Evolutionary conservation across 2,329 filamentous ascomycete species (phyloP).

Genomic region (Botryotinia convoluta): DNA sequence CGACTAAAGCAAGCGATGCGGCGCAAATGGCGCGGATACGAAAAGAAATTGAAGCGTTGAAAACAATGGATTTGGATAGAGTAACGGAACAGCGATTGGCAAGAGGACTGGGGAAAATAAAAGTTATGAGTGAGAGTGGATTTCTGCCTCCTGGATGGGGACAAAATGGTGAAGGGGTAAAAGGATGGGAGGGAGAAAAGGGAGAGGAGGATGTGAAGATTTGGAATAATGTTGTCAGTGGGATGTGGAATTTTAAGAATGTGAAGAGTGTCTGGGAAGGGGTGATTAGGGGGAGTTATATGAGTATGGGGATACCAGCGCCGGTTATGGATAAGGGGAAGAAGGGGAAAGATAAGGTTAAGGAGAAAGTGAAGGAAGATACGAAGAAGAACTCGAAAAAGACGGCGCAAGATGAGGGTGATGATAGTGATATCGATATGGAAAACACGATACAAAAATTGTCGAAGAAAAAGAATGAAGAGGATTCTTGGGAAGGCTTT

Average conservation of each 20-base stretch:
- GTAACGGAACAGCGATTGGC: slow-evolving; percentile 48
- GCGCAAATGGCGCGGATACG: slow-evolving; percentile 60
- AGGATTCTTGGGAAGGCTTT: slow-evolving; percentile 27
- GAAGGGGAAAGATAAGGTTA: slow-evolving; percentile 25
- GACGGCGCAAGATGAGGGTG: slow-evolving; percentile 10
- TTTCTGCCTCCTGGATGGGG: slow-evolving; percentile 41
- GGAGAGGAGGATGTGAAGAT: slow-evolving; percentile 31
- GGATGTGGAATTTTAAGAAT: slow-evolving; percentile 52
- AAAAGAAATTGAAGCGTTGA: slow-evolving; percentile 54
- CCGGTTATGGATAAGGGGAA: slow-evolving; percentile 27
- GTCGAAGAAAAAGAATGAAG: slow-evolving; percentile 15
- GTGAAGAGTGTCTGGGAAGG: slow-evolving; percentile 49
- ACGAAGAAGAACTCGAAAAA: slow-evolving; percentile 14
- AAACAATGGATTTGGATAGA: slow-evolving; percentile 47
- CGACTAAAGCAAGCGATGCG: slow-evolving; percentile 44
- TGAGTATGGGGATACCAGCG: slow-evolving; percentile 34
- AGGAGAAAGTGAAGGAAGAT: slow-evolving; percentile 22
- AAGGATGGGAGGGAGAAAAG: slow-evolving; percentile 37
- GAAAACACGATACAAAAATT: neutral
- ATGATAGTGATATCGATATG: slow-evolving; percentile 19
- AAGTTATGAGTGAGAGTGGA: slow-evolving; percentile 47
- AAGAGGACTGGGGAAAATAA: slow-evolving; percentile 51
- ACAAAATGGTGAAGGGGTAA: slow-evolving; percentile 30
- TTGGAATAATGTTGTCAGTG: slow-evolving; percentile 50
- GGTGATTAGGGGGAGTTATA: slow-evolving; percentile 36